Base-by-base conservation (phyloP, 140 eudicot genomes). In the Cichorium intybus region DNA sequence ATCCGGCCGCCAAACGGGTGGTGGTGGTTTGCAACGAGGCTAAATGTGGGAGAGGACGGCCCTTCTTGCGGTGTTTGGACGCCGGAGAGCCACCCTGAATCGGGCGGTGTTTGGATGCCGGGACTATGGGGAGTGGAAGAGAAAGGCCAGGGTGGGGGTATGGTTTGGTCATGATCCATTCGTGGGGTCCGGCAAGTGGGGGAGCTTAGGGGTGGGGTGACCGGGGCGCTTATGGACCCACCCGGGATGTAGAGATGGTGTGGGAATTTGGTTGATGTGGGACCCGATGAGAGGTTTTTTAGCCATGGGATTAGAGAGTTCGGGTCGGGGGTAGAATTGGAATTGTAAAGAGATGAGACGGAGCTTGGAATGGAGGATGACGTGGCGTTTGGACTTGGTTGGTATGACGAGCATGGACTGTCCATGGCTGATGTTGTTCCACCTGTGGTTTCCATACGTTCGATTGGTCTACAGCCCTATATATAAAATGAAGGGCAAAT, bases 231-330 rank as follows among this genome's bases (percentile, higher is more conserved):
- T 71, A 89, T 75, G 1, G 95, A 89, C 28, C 90, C 85, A 16
- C 97, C 93, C 6, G 88, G 87, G 24, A 79, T 72, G 71, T 87
- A 87, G 14, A 82, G 78, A 77, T 85, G 95, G 70, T 82, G 90
- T 41, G 92, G 96, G 41, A 80, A 82, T 52, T 85, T 87, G 43
- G 97, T 75, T 0, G 90, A 82, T 2, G 81, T 54, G 3, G 92
- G 78, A 24, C 76, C 68, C 3, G 91, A 73, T 21, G 96, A 87
- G 16, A 92, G 82, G 56, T 87, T 85, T 62, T 87, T 85, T 2
- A 89, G 89, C 97, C 97, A 89, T 16, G 97, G 97, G 50, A 89
- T 89, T 20, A 89, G 92, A 68, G 89, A 86, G 64, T 84, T 86
- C 3, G 92, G 87, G 75, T 89, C 97, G 3, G 82, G 66, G n/a